Evolutionary conservation across 192 early-diverging fungal genomes (phyloP), one percentile per base, ranked within the genome.

Genomic region (Coemansia sp.): DNA sequence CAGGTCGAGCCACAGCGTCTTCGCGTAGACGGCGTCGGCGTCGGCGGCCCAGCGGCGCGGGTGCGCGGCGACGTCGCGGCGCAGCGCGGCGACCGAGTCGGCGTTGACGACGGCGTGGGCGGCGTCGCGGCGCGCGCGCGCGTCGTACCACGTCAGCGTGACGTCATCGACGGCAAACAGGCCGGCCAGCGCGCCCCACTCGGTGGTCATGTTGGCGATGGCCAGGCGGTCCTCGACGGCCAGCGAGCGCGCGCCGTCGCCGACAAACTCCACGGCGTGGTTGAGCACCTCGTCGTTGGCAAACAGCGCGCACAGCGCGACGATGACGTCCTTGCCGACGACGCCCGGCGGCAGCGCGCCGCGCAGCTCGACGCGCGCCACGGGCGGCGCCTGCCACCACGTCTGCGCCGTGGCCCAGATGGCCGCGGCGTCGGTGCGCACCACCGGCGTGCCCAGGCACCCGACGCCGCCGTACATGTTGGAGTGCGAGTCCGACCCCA

Each of bases 391-490:
- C 66, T 99, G 96, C 96, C 96, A 99, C 96, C 96, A 99, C 1
- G 94, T 99, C 55, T 86, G 83, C 4, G 94, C 88, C 0, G 96
- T 97, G 4, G 96, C 93, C 96, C 96, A 99, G 51, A 99, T 91
- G 1, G 96, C 90, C 0, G 96, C 96, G 0, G 96, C 96, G 62
- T 99, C 96, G 6, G 96, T 99, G 23, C 96, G 84, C 31, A 99
- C 96, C 43, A 99, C 89, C 15, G 96, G 96, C 21, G 96, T 97
- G 32, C 96, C 96, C 45, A 99, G 77, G 41, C 85, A 83, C 27
- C 94, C 94, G 54, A 99, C 87, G 58, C 94, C 96, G 33, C 96
- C 96, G 71, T 99, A 99, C 92, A 97, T 99, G 78, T 99, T 99
- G 4, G 96, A 97, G 64, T 99, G 96, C 6, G 96, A 99, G 70